These are phyloP conservation scores for Bombardia bombarda DNA, from an alignment of 495 filamentous ascomycete species.

Conservation along the genomic window DNA sequence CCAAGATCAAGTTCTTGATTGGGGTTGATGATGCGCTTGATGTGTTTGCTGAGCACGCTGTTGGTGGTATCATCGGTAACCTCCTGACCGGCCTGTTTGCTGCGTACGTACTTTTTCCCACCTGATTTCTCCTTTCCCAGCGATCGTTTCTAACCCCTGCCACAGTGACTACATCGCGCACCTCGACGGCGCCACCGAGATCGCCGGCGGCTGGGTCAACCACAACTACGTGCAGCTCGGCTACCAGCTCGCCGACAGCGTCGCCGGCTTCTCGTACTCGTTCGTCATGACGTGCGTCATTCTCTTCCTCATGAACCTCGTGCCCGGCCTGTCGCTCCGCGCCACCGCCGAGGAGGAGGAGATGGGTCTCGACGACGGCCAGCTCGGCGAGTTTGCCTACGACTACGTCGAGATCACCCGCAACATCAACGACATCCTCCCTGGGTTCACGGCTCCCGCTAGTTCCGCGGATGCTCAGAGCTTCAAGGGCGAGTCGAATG, in stretches of 20 bases:
- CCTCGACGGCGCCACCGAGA: conserved; percentile 67
- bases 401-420: conserved; percentile 94
- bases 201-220: conserved; percentile 85
- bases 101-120: conserved; percentile 37
- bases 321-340: conserved; percentile 79
- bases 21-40: conserved; percentile 86
- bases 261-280: conserved; percentile 81
- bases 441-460: conserved; percentile 8
- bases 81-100: conserved; percentile 88
- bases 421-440: conserved; percentile 46
- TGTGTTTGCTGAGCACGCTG: conserved; percentile 87
- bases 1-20: conserved; percentile 90
- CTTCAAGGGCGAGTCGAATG: conserved; percentile 14
- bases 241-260: conserved; percentile 85
- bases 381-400: conserved; percentile 98
- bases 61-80: conserved; percentile 88
- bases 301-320: conserved; percentile 80
- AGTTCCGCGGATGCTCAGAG: conserved; percentile 11
- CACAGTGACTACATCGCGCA: conserved; percentile 70
- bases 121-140: not conserved
- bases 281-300: conserved; percentile 87
- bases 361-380: conserved; percentile 85
- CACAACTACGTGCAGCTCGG: conserved; percentile 83
- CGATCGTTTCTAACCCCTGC: not conserved
- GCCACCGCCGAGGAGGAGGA: conserved; percentile 81